phyloP scores from a whole-genome alignment of 1,284 basidiomycete species.

The Cerioporus squamosus region DNA sequence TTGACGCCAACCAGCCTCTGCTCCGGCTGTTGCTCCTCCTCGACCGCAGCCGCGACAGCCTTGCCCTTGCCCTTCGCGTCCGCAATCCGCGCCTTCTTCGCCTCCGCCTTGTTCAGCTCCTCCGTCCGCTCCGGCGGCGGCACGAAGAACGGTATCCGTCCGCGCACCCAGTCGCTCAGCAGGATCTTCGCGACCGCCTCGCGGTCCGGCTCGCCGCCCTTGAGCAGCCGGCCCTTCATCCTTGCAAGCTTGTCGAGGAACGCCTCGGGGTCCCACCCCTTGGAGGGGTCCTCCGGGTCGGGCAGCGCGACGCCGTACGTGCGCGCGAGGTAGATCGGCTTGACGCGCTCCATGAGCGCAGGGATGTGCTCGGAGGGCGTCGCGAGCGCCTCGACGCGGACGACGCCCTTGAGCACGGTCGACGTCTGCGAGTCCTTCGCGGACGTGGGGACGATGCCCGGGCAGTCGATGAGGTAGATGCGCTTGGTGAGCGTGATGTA shows the following conservation, averaged over 20 bases:
- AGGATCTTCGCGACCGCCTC: slow-evolving; percentile 96
- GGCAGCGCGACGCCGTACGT: slow-evolving; percentile 85
- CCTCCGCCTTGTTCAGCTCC: slow-evolving; percentile 68
- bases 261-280: slow-evolving; percentile 74
- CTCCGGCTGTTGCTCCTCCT: slow-evolving; percentile 33
- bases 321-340: slow-evolving; percentile 90
- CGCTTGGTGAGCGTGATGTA: slow-evolving; percentile 96
- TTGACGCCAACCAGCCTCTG: slow-evolving; percentile 56
- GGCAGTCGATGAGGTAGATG: slow-evolving; percentile 99
- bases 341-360: slow-evolving; percentile 85
- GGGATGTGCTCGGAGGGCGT: slow-evolving; percentile 96
- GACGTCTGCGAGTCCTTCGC: slow-evolving; percentile 90
- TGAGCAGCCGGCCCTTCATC: slow-evolving; percentile 91
- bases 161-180: slow-evolving; percentile 97
- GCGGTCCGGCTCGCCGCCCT: slow-evolving; percentile 93
- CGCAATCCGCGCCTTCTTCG: slow-evolving; percentile 56
- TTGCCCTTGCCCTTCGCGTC: slow-evolving; percentile 41
- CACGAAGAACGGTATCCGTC: slow-evolving; percentile 91
- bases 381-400: slow-evolving; percentile 94
- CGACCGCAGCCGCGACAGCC: slow-evolving; percentile 33
- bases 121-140: slow-evolving; percentile 77
- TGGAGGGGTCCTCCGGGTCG: slow-evolving; percentile 52
- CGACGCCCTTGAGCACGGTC: slow-evolving; percentile 96
- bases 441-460: slow-evolving; percentile 96
- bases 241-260: slow-evolving; percentile 88